phyloP scores from a whole-genome alignment of 768 basidiomycete species.

The Mrakia gelida region DNA sequence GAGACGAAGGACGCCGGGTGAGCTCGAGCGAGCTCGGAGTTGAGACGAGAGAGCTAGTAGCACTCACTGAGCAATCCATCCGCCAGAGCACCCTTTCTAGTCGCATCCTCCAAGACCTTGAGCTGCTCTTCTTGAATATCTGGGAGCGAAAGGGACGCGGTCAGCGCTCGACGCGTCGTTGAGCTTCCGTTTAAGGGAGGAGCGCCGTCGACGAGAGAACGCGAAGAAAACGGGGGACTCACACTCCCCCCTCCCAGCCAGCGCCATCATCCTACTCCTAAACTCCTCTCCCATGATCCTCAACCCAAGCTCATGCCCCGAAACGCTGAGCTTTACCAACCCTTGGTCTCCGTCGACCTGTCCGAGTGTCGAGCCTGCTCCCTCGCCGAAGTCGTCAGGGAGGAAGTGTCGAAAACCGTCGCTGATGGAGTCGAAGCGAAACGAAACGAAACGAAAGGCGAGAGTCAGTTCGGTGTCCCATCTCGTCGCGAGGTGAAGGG shows the following conservation, averaged over 20 bases:
- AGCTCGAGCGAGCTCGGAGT: too few species aligned
- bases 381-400: conserved; percentile 16
- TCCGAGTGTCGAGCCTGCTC: neutral
- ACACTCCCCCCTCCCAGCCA: neutral
- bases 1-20: neutral
- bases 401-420: conserved; percentile 6
- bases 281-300: conserved; percentile 22
- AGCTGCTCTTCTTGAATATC: conserved; percentile 3
- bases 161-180: too few species aligned
- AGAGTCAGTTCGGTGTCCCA: too few species aligned
- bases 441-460: neutral
- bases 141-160: neutral
- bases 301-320: conserved; percentile 12
- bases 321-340: neutral
- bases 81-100: neutral
- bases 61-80: conserved; percentile 7
- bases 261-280: conserved; percentile 5
- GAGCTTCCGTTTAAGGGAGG: too few species aligned
- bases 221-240: too few species aligned
- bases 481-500: too few species aligned
- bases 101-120: neutral
- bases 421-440: neutral
- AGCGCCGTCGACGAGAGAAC: too few species aligned
- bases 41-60: too few species aligned
- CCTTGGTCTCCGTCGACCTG: neutral